Percentiles rank a stretch among this genome's conserved stretches.
Evolutionary conservation across 208 protist genomes (phyloP).

Genomic region (Trypanosoma melophagium): DNA sequence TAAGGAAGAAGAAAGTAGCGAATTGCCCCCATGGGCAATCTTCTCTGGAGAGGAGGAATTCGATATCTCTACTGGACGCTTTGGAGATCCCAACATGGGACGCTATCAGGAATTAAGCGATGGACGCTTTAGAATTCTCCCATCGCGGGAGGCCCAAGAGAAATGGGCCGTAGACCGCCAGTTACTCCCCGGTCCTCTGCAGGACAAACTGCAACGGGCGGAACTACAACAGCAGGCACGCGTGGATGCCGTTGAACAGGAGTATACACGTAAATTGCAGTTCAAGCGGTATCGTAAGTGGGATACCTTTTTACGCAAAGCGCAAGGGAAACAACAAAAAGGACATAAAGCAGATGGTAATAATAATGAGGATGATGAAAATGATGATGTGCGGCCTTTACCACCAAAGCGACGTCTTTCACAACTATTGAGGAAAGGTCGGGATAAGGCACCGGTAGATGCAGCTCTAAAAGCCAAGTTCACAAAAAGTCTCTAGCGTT

Average conservation of each 20-base stretch:
- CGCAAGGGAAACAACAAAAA: conserved; percentile 47
- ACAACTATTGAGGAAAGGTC: conserved; percentile 66
- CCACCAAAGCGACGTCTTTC: conserved; percentile 56
- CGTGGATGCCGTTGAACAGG: conserved; percentile 61
- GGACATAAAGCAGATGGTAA: conserved; percentile 14
- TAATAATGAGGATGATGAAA: conserved; percentile 22
- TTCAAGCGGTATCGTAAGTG: conserved; percentile 76
- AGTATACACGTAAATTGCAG: conserved; percentile 61
- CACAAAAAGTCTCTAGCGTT: conserved; percentile 56
- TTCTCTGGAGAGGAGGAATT: conserved; percentile 79
- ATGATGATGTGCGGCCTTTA: conserved; percentile 40
- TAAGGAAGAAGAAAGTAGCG: conserved; percentile 15
- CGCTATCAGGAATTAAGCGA: conserved; percentile 85
- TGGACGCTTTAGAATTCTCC: conserved; percentile 70
- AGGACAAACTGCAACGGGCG: conserved; percentile 63
- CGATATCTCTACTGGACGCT: conserved; percentile 74
- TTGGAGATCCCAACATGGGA: conserved; percentile 68
- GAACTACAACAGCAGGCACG: conserved; percentile 53
- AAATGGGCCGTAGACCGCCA: conserved; percentile 70
- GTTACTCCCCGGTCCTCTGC: conserved; percentile 61
- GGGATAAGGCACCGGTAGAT: conserved; percentile 54
- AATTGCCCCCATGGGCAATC: conserved; percentile 87
- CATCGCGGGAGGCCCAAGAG: conserved; percentile 57
- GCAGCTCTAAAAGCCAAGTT: conserved; percentile 52
- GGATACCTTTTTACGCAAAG: conserved; percentile 62